phyloP scores from a whole-genome alignment of 768 basidiomycete species.

The Suillus americanus region DNA sequence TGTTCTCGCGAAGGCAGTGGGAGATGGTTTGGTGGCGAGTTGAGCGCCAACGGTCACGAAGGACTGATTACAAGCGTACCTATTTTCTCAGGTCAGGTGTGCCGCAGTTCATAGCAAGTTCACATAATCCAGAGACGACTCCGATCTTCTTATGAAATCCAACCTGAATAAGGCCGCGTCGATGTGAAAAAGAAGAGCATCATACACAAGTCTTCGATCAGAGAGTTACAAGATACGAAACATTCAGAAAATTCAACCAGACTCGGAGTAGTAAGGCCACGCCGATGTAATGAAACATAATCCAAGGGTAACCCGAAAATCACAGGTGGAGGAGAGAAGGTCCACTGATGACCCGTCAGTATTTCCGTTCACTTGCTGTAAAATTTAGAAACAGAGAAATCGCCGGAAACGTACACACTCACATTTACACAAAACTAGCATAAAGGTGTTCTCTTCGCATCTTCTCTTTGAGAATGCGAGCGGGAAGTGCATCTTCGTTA shows the following conservation, averaged over 20 bases:
- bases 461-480: background rate
- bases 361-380: background rate
- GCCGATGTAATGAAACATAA: background rate
- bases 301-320: background rate
- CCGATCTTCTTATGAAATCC: background rate
- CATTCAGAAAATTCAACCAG: background rate
- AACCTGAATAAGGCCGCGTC: background rate
- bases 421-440: background rate
- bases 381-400: background rate
- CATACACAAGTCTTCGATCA: background rate
- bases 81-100: background rate
- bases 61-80: background rate
- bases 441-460: background rate
- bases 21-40: background rate
- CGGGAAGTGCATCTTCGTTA: background rate
- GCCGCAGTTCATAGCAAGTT: background rate
- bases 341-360: background rate
- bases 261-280: background rate
- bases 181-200: background rate
- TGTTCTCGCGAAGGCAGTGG: background rate
- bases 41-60: background rate
- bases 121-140: background rate
- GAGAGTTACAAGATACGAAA: background rate
- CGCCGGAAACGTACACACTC: background rate
- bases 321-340: background rate